Evolutionary conservation across 2,329 filamentous ascomycete species (phyloP).

Genomic region (Ceratocystiopsis sp.): DNA sequence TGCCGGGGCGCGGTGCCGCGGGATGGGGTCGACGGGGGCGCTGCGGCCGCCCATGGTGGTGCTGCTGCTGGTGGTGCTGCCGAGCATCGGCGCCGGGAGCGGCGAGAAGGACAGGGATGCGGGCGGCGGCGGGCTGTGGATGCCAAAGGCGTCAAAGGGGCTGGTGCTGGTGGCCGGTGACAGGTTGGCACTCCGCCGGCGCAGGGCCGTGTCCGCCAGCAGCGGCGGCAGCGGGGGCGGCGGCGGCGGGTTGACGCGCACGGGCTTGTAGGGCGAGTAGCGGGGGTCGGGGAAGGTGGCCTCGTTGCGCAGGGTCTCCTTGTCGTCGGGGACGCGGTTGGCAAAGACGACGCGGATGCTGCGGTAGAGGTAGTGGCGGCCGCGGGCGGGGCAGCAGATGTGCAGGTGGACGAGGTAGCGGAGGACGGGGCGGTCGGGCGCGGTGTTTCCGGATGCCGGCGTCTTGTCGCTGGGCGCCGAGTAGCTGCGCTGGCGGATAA

Average conservation of each 20-base stretch:
- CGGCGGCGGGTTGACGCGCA: constrained; percentile 30
- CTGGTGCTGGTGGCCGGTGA: no score
- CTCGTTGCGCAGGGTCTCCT: constrained; percentile 82
- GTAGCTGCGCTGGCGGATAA: constrained; percentile 86
- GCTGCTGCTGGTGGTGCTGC: constrained; percentile 7
- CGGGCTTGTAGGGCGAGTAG: constrained; percentile 68
- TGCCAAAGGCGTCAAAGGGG: constrained; percentile 20
- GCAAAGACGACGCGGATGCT: constrained; percentile 90
- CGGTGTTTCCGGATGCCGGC: constrained; percentile 17
- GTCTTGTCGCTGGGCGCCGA: constrained; percentile 40
- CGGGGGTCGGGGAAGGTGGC: constrained; percentile 75
- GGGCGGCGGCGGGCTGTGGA: constrained; percentile 9
- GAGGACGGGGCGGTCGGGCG: constrained; percentile 48
- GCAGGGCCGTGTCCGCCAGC: constrained; percentile 13
- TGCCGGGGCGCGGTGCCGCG: constrained; percentile 29
- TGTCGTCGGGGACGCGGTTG: constrained; percentile 87
- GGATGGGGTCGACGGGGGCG: constrained; percentile 22
- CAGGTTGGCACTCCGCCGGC: no score
- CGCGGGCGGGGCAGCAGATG: constrained; percentile 73
- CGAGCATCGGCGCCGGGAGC: constrained; percentile 3
- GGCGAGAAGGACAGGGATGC: no score
- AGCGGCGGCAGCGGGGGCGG: constrained; percentile 7
- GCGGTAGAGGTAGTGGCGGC: constrained; percentile 80
- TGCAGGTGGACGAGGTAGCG: constrained; percentile 86
- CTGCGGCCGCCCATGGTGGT: constrained; percentile 7